Conservation (phyloP, 306 rosid genomes). For the Alnus glutinosa region DNA sequence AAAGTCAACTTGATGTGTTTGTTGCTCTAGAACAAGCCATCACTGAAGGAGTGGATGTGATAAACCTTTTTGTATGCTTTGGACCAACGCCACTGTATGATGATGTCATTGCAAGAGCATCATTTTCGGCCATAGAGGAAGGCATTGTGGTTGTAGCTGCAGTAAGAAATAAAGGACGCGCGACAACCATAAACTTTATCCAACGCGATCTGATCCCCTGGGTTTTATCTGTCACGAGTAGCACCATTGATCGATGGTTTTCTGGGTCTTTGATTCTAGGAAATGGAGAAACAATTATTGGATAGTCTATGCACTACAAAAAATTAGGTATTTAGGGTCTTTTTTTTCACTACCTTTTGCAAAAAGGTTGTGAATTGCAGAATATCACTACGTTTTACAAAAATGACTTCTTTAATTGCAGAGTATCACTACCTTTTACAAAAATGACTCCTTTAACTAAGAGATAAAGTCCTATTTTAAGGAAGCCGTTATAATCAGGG, state of each 20-base stretch:
- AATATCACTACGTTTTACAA: too few relatives aligned
- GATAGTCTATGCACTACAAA: background rate
- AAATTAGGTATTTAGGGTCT: too few relatives aligned
- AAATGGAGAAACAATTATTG: background rate
- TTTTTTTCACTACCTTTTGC: too few relatives aligned
- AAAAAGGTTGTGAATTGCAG: too few relatives aligned
- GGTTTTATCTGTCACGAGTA: background rate
- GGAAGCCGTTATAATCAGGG: too few relatives aligned
- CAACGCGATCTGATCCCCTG: background rate
- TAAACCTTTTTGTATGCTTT: background rate
- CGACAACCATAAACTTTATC: background rate
- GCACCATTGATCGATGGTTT: conserved; percentile 4
- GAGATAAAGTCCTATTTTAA: too few relatives aligned
- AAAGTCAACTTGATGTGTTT: background rate
- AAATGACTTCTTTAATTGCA: too few relatives aligned
- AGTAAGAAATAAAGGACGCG: background rate
- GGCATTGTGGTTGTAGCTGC: background rate
- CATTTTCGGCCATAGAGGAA: conserved; percentile 8
- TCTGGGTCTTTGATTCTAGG: background rate
- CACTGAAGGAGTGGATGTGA: conserved; percentile 8
- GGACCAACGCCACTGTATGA: background rate
- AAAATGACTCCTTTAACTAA: background rate
- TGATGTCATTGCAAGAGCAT: background rate
- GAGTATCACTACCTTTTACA: too few relatives aligned
- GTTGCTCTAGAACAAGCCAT: background rate